Base-by-base conservation (phyloP, 2,329 filamentous ascomycete genomes). In the Endocalyx cinctus region DNA sequence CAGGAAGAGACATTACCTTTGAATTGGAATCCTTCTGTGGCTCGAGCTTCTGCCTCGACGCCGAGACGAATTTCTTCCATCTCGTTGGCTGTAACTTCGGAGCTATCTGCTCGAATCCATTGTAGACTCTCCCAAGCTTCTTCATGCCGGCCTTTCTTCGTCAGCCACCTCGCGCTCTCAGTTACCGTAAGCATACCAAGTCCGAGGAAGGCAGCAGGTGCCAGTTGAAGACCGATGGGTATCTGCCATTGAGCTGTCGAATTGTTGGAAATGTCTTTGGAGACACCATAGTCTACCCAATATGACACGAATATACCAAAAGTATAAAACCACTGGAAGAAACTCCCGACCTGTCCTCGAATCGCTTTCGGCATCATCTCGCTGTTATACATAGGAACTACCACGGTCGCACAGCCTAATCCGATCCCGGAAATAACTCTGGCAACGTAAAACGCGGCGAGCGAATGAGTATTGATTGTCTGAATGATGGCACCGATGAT, bases 181-280 rank as follows among this genome's bases (percentile, higher is more conserved):
- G 63, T 61, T 2, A 73, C 47, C 1, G 64, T 66, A 10, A 71
- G 45, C 58, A 70, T 66, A 2, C 70, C 68, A 2, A 71, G 32
- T 0, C 66, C 67, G 29, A 74, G 64, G 1, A 72, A 38, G 2
- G 52, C 63, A 1, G 66, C 69, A 0, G 67, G 67, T 1, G 67
- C 49, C 6, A 74, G 55, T 42, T 74, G 70, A 4, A 76, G 54
- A 1, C 67, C 71, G 33, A 77, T 64, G 1, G 72, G 72, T 17
- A 76, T 63, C 50, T 74, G 72, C 74, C 72, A 77, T 52, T 77
- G 71, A 3, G 51, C 51, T 0, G 64, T 42, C 25, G 57, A 47
- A n/a, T 45, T 36, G 4, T 47, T 35, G 4, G 38, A 29, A 27
- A 65, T 53, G 34, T 55, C 45, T 20, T 51, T 50, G 2, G 54